Percentiles rank a stretch among this genome's conserved stretches.
Conservation (phyloP, 352 stramenopile species). For the Chrysophaeum taylorii region DNA sequence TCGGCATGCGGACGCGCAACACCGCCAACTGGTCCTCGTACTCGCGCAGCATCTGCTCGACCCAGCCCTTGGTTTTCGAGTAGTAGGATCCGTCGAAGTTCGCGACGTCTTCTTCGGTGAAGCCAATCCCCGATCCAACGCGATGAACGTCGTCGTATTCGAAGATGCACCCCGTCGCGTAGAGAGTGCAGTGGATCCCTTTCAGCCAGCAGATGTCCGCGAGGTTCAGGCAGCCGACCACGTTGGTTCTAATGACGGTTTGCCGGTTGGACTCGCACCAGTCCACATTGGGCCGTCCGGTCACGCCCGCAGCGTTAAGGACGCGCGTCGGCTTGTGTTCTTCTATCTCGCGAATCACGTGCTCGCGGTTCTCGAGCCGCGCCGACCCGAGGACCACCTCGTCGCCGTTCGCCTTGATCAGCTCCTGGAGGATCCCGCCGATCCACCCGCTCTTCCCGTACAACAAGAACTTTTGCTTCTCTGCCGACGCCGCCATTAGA, state of each 20-base stretch:
- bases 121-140: conserved; percentile 55
- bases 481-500: neutral
- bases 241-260: conserved; percentile 71
- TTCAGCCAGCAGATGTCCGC: conserved; percentile 56
- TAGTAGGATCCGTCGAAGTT: conserved; percentile 82
- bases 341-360: conserved; percentile 57
- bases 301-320: conserved; percentile 72
- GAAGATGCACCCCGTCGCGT: conserved; percentile 80
- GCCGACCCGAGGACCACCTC: conserved; percentile 49
- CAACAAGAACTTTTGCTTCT: conserved; percentile 49
- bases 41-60: conserved; percentile 63
- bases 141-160: conserved; percentile 69
- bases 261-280: conserved; percentile 75
- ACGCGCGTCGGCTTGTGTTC: conserved; percentile 66
- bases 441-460: conserved; percentile 76
- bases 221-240: conserved; percentile 70
- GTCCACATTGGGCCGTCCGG: conserved; percentile 77
- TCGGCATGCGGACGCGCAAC: conserved; percentile 75
- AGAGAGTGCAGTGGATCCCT: conserved; percentile 72
- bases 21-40: conserved; percentile 61
- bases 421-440: conserved; percentile 52
- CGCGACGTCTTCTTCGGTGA: conserved; percentile 68
- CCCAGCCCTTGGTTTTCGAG: conserved; percentile 71
- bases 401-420: conserved; percentile 41
- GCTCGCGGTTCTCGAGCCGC: conserved; percentile 61